phyloP scores from a whole-genome alignment of 169 alveolate species.

The Plasmodium gallinaceum region DNA sequence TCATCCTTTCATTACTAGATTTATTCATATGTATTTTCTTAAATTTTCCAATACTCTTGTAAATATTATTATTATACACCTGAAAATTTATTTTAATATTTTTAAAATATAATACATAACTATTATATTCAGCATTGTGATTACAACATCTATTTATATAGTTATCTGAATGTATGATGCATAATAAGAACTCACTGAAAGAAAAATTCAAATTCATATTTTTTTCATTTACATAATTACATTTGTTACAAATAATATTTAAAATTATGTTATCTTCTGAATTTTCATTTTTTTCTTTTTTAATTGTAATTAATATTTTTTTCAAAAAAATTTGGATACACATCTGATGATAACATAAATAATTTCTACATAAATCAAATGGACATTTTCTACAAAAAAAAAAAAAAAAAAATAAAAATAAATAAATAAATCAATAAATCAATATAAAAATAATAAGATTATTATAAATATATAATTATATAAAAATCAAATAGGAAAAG shows the following conservation, averaged over 20 bases:
- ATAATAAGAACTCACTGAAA: slow-evolving; percentile 37
- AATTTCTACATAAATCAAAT: slow-evolving; percentile 37
- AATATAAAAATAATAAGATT: too few relatives aligned
- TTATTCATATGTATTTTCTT: neutral
- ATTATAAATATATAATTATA: too few relatives aligned
- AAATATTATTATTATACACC: slow-evolving; percentile 26
- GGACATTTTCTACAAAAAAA: slow-evolving; percentile 44
- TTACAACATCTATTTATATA: slow-evolving; percentile 31
- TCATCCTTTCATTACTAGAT: neutral
- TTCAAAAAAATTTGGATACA: slow-evolving; percentile 64
- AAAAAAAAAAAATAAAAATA: neutral
- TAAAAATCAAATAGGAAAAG: too few relatives aligned
- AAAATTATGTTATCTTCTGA: slow-evolving; percentile 18
- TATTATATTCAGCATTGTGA: slow-evolving; percentile 40
- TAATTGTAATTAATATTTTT: slow-evolving; percentile 28
- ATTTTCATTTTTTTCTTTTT: slow-evolving; percentile 25
- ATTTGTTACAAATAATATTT: slow-evolving; percentile 46
- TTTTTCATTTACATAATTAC: slow-evolving; percentile 25
- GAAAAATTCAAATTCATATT: slow-evolving; percentile 25
- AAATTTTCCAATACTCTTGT: slow-evolving; percentile 2
- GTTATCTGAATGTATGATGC: slow-evolving; percentile 45
- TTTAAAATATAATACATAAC: slow-evolving; percentile 41
- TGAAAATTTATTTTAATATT: slow-evolving; percentile 37
- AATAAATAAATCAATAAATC: neutral
- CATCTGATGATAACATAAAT: slow-evolving; percentile 56